phyloP scores from a whole-genome alignment of 495 filamentous ascomycete species.

The Rostrohypoxylon terebratum region DNA sequence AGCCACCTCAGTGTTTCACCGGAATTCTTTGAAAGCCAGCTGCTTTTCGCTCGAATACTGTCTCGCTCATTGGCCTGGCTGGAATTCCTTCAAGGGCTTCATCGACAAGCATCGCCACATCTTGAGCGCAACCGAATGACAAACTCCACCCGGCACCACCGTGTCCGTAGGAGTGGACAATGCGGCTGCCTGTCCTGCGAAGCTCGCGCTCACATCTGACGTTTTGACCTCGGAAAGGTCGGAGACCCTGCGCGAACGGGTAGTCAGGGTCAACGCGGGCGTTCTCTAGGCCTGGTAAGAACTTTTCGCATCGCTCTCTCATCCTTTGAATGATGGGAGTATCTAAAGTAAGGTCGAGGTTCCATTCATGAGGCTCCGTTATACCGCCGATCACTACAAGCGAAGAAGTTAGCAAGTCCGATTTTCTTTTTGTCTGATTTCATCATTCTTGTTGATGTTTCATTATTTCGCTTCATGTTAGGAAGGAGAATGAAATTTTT shows the following conservation, averaged over 20 bases:
- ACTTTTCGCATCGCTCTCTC: slow-evolving; percentile 59
- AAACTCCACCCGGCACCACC: slow-evolving; percentile 63
- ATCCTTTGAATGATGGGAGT: slow-evolving; percentile 58
- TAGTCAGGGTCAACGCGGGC: slow-evolving; percentile 58
- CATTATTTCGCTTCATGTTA: not conserved
- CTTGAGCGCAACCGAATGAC: slow-evolving; percentile 58
- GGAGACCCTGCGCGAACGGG: slow-evolving; percentile 60
- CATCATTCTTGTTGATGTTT: not conserved
- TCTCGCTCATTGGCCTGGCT: slow-evolving; percentile 48
- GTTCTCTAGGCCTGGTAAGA: slow-evolving; percentile 58
- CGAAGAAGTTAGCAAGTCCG: slow-evolving; percentile 15
- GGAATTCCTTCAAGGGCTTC: slow-evolving; percentile 49
- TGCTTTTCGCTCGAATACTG: slow-evolving; percentile 32
- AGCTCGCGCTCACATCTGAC: slow-evolving; percentile 62
- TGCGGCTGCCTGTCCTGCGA: slow-evolving; percentile 48
- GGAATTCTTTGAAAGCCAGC: slow-evolving; percentile 38
- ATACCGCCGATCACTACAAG: slow-evolving; percentile 57
- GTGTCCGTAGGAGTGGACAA: slow-evolving; percentile 65
- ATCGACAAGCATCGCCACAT: slow-evolving; percentile 53
- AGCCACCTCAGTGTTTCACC: slow-evolving; percentile 15
- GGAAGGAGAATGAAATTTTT: not conserved
- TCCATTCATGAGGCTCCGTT: slow-evolving; percentile 53
- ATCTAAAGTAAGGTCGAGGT: slow-evolving; percentile 58
- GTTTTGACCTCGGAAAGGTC: slow-evolving; percentile 56
- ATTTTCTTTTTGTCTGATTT: not conserved